Conservation (phyloP, 1,284 basidiomycete species). For the Sanghuangporus baumii region DNA sequence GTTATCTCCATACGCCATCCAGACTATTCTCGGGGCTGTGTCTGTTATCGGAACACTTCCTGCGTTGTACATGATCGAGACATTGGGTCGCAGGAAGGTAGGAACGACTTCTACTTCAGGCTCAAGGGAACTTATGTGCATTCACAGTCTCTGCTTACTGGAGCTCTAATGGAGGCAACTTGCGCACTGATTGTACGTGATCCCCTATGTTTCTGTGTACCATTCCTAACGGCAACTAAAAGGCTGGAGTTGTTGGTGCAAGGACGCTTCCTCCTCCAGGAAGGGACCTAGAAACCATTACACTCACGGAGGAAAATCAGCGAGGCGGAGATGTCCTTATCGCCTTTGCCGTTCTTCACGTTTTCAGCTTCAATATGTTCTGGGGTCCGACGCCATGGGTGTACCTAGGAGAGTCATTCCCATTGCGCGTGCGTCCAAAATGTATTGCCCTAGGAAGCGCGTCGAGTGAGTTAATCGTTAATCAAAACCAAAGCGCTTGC, state of each 20-base stretch:
- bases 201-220: background rate
- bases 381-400: conserved; percentile 73
- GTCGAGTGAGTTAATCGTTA: conserved; percentile 33
- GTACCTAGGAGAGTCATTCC: conserved; percentile 58
- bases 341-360: conserved; percentile 72
- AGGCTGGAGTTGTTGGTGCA: conserved; percentile 71
- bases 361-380: conserved; percentile 69
- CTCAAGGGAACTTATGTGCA: conserved; percentile 1
- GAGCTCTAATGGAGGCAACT: conserved; percentile 54
- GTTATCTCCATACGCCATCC: conserved; percentile 67
- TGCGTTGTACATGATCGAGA: conserved; percentile 60
- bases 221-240: background rate
- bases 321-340: conserved; percentile 61
- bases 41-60: conserved; percentile 63
- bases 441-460: conserved; percentile 67
- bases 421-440: conserved; percentile 72
- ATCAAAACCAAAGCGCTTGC: background rate
- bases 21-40: conserved; percentile 64
- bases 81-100: conserved; percentile 57
- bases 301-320: conserved; percentile 48
- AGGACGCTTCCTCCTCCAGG: conserved; percentile 51
- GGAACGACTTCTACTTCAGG: conserved; percentile 10
- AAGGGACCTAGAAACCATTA: conserved; percentile 25
- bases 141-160: conserved; percentile 56
- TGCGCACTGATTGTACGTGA: conserved; percentile 55